Percentiles rank a stretch among this genome's conserved stretches.
phyloP scores from a whole-genome alignment of 352 stramenopile species.

The Peronospora farinosa region DNA sequence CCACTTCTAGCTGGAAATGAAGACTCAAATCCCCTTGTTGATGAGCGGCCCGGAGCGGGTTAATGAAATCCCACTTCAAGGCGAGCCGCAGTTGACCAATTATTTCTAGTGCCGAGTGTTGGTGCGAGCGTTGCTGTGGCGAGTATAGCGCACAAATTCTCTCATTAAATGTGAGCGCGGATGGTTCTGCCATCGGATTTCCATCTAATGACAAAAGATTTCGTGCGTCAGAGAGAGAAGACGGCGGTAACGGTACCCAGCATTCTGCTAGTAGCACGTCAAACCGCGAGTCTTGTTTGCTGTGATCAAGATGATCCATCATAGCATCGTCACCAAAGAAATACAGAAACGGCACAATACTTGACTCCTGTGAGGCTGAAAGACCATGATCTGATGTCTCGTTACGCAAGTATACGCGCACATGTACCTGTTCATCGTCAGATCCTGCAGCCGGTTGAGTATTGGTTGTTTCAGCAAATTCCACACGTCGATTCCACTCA shows the following conservation, averaged over 20 bases:
- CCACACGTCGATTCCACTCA: conserved; percentile 80
- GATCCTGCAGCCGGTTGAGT: conserved; percentile 14
- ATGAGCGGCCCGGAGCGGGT: conserved; percentile 34
- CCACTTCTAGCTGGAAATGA: conserved; percentile 72
- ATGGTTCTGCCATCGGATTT: conserved; percentile 23
- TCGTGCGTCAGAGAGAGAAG: conserved; percentile 19
- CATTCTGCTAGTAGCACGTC: conserved; percentile 71
- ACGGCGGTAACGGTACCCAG: conserved; percentile 64
- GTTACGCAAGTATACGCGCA: conserved; percentile 72
- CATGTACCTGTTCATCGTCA: conserved; percentile 42
- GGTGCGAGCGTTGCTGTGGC: conserved; percentile 26
- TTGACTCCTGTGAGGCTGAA: conserved; percentile 70
- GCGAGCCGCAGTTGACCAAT: conserved; percentile 69
- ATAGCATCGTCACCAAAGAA: conserved; percentile 84
- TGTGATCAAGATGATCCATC: conserved; percentile 84
- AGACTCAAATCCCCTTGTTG: conserved; percentile 46
- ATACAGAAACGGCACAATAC: conserved; percentile 82
- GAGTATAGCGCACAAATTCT: conserved; percentile 67
- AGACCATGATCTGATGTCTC: conserved; percentile 71
- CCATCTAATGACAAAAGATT: conserved; percentile 28
- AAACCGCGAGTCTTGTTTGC: conserved; percentile 77
- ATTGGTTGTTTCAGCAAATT: conserved; percentile 57
- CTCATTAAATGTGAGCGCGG: conserved; percentile 45
- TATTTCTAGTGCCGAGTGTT: conserved; percentile 45
- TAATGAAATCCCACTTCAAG: conserved; percentile 75